Base-by-base conservation (phyloP, 805 yeast genomes). In the Barnettozyma populi region DNA sequence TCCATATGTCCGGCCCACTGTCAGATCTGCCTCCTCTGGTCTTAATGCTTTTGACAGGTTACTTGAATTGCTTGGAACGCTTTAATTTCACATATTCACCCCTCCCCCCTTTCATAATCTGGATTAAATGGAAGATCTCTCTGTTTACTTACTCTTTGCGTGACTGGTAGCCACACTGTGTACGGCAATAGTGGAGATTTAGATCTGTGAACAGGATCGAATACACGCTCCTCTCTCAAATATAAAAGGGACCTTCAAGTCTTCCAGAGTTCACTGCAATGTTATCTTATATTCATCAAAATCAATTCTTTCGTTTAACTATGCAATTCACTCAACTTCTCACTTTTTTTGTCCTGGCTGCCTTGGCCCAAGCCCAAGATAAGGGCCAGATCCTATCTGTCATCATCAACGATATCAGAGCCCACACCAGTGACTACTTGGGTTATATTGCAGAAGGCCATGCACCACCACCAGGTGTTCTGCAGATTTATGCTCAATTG, bases 381-480 rank as follows among this genome's bases (percentile, higher is more conserved):
- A 40, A 34, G 14, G 41, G 24, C 14, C 40, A 34, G 18, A 9
- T 43, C 5, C 32, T 45, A 2, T 39, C 46, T 14, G 52, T 42
- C 7, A 24, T 51, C 24, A 19, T 50, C 16, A 46, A 50, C 14
- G 63, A 59, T 41, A 49, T 59, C 34, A 45, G 44, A 43, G 44
- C 47, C 18, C 45, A 59, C 46, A 19, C 41, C 32, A 13, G 46
- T n/a, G 59, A 60, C 20, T 60, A 60, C 50, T 31, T 60, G 32
- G 44, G 50, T 8, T 51, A 52, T 40, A 48, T 60, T 36, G 48
- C 53, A 29, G 45, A 36, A 4, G 61, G 59, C 35, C 48, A 57
- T 31, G 57, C 62, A 46, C 55, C 60, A 24, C 71, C 71, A 49
- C 32, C 61, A 9, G 62, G 53, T 42, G 56, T 65, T 41, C 47